Base-by-base conservation (phyloP, 2,329 filamentous ascomycete species). In the Aureobasidium lini region DNA sequence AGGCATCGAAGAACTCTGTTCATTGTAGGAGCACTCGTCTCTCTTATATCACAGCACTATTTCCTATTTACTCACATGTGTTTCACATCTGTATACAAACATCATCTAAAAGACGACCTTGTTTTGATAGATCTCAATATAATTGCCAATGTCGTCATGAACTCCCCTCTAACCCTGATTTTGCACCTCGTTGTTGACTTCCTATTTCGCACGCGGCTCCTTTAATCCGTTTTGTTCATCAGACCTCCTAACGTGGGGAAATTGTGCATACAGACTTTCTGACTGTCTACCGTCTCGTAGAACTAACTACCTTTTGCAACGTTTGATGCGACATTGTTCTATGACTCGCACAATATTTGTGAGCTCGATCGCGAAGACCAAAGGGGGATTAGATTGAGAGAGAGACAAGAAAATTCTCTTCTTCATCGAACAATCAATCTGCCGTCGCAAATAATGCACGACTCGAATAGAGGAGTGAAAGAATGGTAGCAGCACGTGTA, bases 11-110 rank as follows among this genome's bases (percentile, higher is more conserved):
- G n/a, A 42, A 18, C 28, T 15, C 23, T 42, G 37, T 1, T 15
- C 5, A 31, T 23, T 6, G 36, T n/a, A 53, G 36, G 28, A 18
- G 7, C 8, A 28, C 6, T 15, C 37, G 15, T 23, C 37, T 18
- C 29, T 34, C 50, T 54, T 54, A 54, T 54, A 43, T 43, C 50
- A 8, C 10, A 29, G 32, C 1, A 34, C 11, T 15, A 3, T 16
- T 31, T 42, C 4, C 10, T 3, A 34, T 42, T 16, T 54, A 37
- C 50, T 54, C 43, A 32, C n/a, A 16, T 42, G 10, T 53, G 50
- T 34, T 54, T 54, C 49, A 53, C 28, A 32, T 53, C 1, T 54
- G 50, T 54, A 54, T 43, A 43, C 37, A 54, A 54, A 54, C 39
- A 54, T 23, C 18, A 54, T 29, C 31, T n/a, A 42, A 43, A 1